phyloP scores from a whole-genome alignment of 768 basidiomycete genomes.

The Trametes sanguinea region DNA sequence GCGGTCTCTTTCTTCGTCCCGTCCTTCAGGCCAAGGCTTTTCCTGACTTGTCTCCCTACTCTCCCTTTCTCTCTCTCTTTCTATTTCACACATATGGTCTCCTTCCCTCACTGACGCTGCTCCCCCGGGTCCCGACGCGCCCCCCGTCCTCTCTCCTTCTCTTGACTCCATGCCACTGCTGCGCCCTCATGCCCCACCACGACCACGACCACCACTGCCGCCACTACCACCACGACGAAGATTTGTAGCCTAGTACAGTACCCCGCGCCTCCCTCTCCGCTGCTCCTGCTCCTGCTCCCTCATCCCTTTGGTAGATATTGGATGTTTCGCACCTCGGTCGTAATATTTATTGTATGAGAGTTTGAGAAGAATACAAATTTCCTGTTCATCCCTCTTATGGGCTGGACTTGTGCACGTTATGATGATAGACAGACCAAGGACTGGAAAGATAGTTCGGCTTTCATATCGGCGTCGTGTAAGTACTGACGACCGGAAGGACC shows the following conservation, averaged over 20 bases:
- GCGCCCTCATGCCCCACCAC: not conserved
- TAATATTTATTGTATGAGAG: not conserved
- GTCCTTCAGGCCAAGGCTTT: not conserved
- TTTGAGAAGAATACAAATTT: not conserved
- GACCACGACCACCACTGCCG: too few relatives aligned
- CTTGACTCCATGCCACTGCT: too few relatives aligned
- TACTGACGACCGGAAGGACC: too few relatives aligned
- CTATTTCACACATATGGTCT: not conserved
- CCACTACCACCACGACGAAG: too few relatives aligned
- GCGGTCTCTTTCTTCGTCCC: not conserved
- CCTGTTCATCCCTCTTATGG: not conserved
- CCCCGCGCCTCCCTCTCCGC: not conserved
- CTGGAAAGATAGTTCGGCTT: too few relatives aligned
- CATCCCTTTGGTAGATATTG: not conserved
- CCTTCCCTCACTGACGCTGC: not conserved
- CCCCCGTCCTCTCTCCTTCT: not conserved
- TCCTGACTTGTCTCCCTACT: not conserved
- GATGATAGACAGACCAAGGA: too few relatives aligned
- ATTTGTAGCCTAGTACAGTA: constrained; percentile 2
- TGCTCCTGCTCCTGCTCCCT: not conserved
- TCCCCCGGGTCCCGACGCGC: too few relatives aligned
- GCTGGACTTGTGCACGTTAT: too few relatives aligned
- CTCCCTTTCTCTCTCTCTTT: too few relatives aligned
- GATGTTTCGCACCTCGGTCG: not conserved
- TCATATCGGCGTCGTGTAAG: too few relatives aligned